Percentiles rank a stretch among this genome's conserved stretches.
Conservation (phyloP, 352 stramenopile genomes). For the Phytophthora sp. region DNA sequence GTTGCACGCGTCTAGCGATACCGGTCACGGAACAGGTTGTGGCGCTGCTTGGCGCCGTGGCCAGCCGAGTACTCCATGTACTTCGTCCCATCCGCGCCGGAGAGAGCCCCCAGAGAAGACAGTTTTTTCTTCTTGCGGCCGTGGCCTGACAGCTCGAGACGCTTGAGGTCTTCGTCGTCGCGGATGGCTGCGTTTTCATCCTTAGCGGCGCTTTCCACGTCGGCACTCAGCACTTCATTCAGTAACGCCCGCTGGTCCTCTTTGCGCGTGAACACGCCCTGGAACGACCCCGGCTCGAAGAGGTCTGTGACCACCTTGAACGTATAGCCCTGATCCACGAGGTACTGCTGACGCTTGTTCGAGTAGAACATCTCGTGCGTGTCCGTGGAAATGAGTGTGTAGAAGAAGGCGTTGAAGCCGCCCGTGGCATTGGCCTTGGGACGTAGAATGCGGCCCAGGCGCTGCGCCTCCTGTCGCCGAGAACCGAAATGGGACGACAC, state of each 20-base stretch:
- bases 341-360: constrained; percentile 99
- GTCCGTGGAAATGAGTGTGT: constrained; percentile 99
- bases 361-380: constrained; percentile 99
- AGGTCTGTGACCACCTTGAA: constrained; percentile 99
- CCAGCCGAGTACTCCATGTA: constrained; percentile 90
- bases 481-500: constrained; percentile 98
- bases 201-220: constrained; percentile 81
- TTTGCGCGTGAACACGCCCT: constrained; percentile 84
- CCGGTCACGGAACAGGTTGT: constrained; percentile 87
- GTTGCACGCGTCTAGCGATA: constrained; percentile 56
- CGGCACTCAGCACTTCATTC: constrained; percentile 81
- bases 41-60: constrained; percentile 82
- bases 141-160: constrained; percentile 60
- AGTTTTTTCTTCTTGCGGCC: constrained; percentile 83
- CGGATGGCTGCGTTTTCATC: constrained; percentile 86
- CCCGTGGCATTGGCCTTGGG: constrained; percentile 96
- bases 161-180: constrained; percentile 83
- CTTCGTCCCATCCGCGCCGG: constrained; percentile 76
- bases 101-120: constrained; percentile 76
- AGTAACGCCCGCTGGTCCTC: constrained; percentile 78
- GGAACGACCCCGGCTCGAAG: constrained; percentile 79
- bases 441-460: constrained; percentile 98
- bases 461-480: constrained; percentile 98
- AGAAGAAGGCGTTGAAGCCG: constrained; percentile 99
- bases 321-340: constrained; percentile 99